Evolutionary conservation across 306 rosid species (phyloP), one percentile per base, ranked within the genome.

Genomic region (Prunus armeniaca): DNA sequence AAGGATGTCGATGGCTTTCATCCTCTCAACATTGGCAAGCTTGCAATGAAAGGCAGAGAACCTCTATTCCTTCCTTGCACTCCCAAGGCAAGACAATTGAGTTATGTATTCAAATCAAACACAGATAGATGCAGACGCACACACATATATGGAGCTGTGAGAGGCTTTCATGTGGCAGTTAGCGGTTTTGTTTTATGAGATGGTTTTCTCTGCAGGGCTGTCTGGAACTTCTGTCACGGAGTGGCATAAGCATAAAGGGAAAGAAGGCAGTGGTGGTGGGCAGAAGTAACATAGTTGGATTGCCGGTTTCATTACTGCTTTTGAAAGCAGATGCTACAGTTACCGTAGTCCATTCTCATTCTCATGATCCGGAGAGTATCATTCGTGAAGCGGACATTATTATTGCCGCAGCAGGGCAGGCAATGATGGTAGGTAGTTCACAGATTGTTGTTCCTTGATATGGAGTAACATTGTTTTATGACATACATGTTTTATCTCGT

Each of bases 1-100:
- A 92, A 94, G 89, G 98, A 91, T 84, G 98, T 93, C 0, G 98
- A 94, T 90, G 97, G 97, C 15, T 92, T 94, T 83, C 98, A 94
- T 84, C 98, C 98, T 69, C 82, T 94, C 71, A 89, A 94, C 89
- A 87, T 94, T 41, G 98, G 97, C 82, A 94, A 90, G 82, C 97
- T 91, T 80, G 93, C 98, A 49, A 91, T 94, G 96, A 92, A 94
- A 85, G 98, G 95, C 81, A 84, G 98, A 80, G 93, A 94, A 11
- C 97, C 98, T 50, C 77, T 94, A 10, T 91, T 94, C 72, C 87
- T 85, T 73, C 97, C 97, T 56, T 94, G 98, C 85, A 94, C 98
- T 60, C 96, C 97, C 58, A 90, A 92, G 97, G 97, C 80, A 85
- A 82, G 82, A 76, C 63, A 45, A 54, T 72, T 17, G 27, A 45